A percentile compares a stretch with the other conserved stretches of the same genome.
phyloP scores from a whole-genome alignment of 177 flowering plant species.

The Vitis hybrid region DNA sequence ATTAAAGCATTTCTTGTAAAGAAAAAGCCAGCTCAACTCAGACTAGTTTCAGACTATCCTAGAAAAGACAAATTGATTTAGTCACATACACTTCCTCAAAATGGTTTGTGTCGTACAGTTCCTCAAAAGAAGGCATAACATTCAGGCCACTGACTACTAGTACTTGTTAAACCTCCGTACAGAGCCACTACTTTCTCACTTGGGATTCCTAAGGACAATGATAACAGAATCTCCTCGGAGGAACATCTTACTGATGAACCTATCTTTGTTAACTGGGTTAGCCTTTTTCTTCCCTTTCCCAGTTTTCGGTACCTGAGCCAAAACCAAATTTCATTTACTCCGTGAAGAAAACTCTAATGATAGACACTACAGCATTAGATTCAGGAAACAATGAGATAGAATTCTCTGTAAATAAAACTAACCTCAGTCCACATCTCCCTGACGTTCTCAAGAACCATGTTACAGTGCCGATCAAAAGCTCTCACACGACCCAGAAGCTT shows the following conservation, averaged over 20 bases:
- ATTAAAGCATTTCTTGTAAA: too few relatives aligned
- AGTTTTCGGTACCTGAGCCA: conserved; percentile 76
- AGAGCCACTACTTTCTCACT: conserved; percentile 41
- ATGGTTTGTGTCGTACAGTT: too few relatives aligned
- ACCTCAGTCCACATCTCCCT: conserved; percentile 99
- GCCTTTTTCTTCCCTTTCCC: conserved; percentile 98
- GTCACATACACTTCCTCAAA: too few relatives aligned
- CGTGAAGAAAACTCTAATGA: neutral
- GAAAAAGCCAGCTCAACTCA: too few relatives aligned
- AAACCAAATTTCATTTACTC: neutral
- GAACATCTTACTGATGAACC: conserved; percentile 96
- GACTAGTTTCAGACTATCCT: too few relatives aligned
- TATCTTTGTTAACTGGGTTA: conserved; percentile 82
- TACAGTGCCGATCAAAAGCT: conserved; percentile 94
- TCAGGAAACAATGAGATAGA: neutral
- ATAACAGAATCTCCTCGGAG: conserved; percentile 94
- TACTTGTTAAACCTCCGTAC: neutral
- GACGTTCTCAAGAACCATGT: conserved; percentile 95
- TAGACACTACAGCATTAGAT: neutral
- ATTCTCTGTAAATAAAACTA: conserved; percentile 6
- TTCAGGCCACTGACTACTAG: too few relatives aligned
- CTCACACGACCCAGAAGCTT: conserved; percentile 91
- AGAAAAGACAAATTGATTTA: too few relatives aligned
- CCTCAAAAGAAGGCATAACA: too few relatives aligned
- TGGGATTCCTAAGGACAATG: conserved; percentile 92